These are phyloP conservation scores for Tulasnella sp. DNA, from an alignment of 768 basidiomycete species.

Conservation along the genomic window DNA sequence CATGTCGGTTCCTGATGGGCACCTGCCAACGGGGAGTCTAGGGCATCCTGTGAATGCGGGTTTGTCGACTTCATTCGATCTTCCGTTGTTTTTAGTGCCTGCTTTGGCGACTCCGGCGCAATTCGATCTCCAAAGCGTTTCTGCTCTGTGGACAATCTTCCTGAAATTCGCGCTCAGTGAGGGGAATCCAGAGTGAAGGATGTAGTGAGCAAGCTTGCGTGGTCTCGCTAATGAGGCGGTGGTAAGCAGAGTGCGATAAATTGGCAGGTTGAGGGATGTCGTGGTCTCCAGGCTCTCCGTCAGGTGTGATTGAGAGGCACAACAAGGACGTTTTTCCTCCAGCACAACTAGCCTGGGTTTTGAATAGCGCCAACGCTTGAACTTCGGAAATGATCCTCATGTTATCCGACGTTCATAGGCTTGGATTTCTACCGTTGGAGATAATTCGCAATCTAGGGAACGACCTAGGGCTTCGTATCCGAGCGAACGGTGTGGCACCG, in stretches of 20 bases:
- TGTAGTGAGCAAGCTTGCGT: conserved; percentile 83
- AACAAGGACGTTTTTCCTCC: conserved; percentile 67
- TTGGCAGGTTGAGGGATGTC: conserved; percentile 62
- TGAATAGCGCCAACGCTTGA: conserved; percentile 66
- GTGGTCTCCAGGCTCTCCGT: conserved; percentile 64
- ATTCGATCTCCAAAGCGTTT: conserved; percentile 75
- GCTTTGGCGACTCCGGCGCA: conserved; percentile 53
- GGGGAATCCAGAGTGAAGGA: conserved; percentile 75
- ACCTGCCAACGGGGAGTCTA: conserved; percentile 83
- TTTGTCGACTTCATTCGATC: conserved; percentile 34
- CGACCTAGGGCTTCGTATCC: conserved; percentile 59
- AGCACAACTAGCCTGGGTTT: conserved; percentile 62
- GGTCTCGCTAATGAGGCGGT: conserved; percentile 76
- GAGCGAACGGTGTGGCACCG: conserved; percentile 73
- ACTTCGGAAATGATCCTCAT: conserved; percentile 68
- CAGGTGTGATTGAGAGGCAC: conserved; percentile 60
- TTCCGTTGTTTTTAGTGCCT: conserved; percentile 39
- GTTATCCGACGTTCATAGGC: conserved; percentile 65
- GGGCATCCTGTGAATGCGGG: conserved; percentile 43
- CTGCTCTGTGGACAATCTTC: conserved; percentile 78
- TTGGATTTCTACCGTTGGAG: conserved; percentile 64
- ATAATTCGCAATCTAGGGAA: conserved; percentile 63
- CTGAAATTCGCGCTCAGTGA: conserved; percentile 72
- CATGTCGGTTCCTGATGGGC: conserved; percentile 39
- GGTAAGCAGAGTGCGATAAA: conserved; percentile 72